Evolutionary conservation across 345 rosid genomes (phyloP), one percentile per base, ranked within the genome.

Genomic region (Corchorus capsularis): DNA sequence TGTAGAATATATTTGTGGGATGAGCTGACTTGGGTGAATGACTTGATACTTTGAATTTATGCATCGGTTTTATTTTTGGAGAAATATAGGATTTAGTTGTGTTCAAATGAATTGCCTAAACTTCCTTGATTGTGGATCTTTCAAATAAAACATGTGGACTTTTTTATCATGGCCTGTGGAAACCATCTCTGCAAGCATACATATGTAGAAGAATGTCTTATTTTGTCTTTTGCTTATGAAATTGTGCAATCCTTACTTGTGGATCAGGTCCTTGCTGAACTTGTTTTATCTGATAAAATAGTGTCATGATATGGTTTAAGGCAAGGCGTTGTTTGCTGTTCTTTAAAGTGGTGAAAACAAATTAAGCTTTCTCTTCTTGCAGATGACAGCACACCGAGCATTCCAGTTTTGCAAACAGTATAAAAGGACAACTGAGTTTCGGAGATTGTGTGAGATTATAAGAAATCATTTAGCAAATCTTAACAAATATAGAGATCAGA

Each of bases 371-470:
- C 46, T 27, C 78, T 27, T 77, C 72, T 35, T 76, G 83, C 78
- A 96, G 99, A 96, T 94, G 99, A 92, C 99, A 73, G 98, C 99
- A 19, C 98, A 94, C 59, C 89, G 93, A 34, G 98, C 99, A 12
- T 94, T 96, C 84, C 98, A 94, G 82, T 96, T 96, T 85, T 94
- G 99, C 84, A 96, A 92, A 87, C 97, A 94, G 80, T 92, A 94
- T 85, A 96, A 87, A 76, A 79, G 99, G 35, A 91, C 98, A 68
- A 96, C 99, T 1, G 99, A 94, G 72, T 96, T 96, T 66, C 93
- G 98, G 63, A 89, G 99, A 76, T 84, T 96, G 39, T 96, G 98
- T 79, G 99, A 96, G 86, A 96, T 96, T 54, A 96, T 94, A 72
- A 88, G 98, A 80, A 96, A 94, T 63, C 99, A 96, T 87, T 80